phyloP scores from a whole-genome alignment of 352 stramenopile species.

The Phytophthora cactorum region DNA sequence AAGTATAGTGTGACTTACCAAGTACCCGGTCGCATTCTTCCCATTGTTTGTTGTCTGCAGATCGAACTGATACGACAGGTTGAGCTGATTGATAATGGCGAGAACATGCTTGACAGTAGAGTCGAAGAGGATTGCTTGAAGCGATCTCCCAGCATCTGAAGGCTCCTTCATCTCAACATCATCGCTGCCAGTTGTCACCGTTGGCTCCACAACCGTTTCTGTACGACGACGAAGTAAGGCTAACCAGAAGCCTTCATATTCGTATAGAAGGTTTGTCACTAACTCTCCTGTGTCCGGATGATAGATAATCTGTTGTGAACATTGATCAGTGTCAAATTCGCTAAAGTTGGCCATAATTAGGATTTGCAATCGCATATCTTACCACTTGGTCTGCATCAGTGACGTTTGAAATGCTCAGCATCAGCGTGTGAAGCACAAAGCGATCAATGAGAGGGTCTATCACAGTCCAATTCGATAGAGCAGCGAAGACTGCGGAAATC shows the following conservation, averaged over 20 bases:
- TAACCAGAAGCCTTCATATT: constrained; percentile 82
- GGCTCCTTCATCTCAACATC: constrained; percentile 38
- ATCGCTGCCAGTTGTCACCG: not conserved
- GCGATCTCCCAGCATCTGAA: constrained; percentile 7
- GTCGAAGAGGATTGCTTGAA: constrained; percentile 56
- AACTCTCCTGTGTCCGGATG: constrained; percentile 77
- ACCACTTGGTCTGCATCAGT: constrained; percentile 56
- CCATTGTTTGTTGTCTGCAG: constrained; percentile 45
- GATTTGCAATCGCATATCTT: constrained; percentile 2
- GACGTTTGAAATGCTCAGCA: constrained; percentile 74
- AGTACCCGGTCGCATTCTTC: constrained; percentile 56
- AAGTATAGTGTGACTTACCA: constrained; percentile 40
- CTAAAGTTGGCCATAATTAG: constrained; percentile 1
- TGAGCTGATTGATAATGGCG: constrained; percentile 54
- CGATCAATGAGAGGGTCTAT: constrained; percentile 52
- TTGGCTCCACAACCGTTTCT: constrained; percentile 14
- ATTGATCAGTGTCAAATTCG: constrained; percentile 1
- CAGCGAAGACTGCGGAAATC: constrained; percentile 51
- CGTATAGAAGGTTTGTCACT: constrained; percentile 78
- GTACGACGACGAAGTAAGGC: constrained; percentile 38
- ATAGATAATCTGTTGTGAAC: constrained; percentile 49
- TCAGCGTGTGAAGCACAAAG: constrained; percentile 62
- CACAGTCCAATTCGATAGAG: constrained; percentile 42
- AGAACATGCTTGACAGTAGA: constrained; percentile 55
- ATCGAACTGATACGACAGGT: constrained; percentile 78